phyloP scores from a whole-genome alignment of 805 yeast species.

The Teunomyces barrocoloradensis region DNA sequence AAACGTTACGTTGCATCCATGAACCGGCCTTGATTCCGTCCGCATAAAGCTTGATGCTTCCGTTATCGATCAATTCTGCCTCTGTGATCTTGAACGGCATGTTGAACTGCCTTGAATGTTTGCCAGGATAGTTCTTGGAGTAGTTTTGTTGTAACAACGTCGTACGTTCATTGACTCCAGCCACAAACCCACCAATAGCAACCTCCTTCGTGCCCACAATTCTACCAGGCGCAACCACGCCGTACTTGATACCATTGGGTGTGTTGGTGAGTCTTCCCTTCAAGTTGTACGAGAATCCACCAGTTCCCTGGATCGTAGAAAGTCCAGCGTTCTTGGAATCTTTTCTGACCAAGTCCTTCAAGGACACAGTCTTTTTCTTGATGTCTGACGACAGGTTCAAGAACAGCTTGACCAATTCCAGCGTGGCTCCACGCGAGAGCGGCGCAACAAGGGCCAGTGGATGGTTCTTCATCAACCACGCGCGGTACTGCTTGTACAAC shows the following conservation, averaged over 20 bases:
- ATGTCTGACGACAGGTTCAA: slow-evolving; percentile 22
- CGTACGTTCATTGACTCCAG: slow-evolving; percentile 32
- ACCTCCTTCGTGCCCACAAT: slow-evolving; percentile 46
- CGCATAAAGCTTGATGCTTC: slow-evolving; percentile 37
- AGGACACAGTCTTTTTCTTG: slow-evolving; percentile 17
- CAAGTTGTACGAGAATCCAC: slow-evolving; percentile 69
- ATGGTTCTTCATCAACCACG: slow-evolving; percentile 51
- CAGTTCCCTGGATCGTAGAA: slow-evolving; percentile 56
- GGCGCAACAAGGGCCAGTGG: slow-evolving; percentile 36
- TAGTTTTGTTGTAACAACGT: slow-evolving; percentile 34
- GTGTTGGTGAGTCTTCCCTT: slow-evolving; percentile 66
- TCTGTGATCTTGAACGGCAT: slow-evolving; percentile 42
- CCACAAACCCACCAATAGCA: slow-evolving; percentile 60
- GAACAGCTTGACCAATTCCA: slow-evolving; percentile 33
- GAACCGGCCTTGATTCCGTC: slow-evolving; percentile 41
- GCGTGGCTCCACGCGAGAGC: slow-evolving; percentile 20
- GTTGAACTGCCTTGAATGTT: slow-evolving; percentile 42
- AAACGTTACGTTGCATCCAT: slow-evolving; percentile 34
- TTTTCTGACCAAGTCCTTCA: slow-evolving; percentile 24
- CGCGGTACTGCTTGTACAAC: slow-evolving; percentile 51
- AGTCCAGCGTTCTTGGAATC: slow-evolving; percentile 10
- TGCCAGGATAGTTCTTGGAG: slow-evolving; percentile 34
- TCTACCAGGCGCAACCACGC: slow-evolving; percentile 68
- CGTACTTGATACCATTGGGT: slow-evolving; percentile 64
- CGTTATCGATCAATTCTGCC: slow-evolving; percentile 37